Conservation (phyloP, 2,329 filamentous ascomycete species). For the Aspergillus sp. region DNA sequence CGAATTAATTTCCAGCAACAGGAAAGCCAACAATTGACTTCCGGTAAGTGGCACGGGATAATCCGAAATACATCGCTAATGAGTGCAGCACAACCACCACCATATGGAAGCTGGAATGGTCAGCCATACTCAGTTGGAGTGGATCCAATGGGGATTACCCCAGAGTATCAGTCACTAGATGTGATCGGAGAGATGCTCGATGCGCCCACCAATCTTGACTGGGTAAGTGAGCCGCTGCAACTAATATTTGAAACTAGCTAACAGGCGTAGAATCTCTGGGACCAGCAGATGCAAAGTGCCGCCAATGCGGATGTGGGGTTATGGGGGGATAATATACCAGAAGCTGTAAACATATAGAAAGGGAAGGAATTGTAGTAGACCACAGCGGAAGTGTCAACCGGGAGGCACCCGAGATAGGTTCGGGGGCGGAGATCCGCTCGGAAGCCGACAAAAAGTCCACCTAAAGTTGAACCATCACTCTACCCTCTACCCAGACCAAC, state of each 20-base stretch:
- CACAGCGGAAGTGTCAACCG: background rate
- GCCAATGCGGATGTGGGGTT: background rate
- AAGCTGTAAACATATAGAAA: background rate
- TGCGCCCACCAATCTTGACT: conserved; percentile 34
- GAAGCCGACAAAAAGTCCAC: conserved; percentile 4
- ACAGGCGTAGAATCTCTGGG: conserved; percentile 26
- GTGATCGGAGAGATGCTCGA: conserved; percentile 40
- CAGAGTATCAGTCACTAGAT: conserved; percentile 22
- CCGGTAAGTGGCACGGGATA: background rate
- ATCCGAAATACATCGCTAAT: background rate
- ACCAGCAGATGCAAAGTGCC: conserved; percentile 24
- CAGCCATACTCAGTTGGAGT: conserved; percentile 7
- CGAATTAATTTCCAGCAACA: conserved; percentile 18
- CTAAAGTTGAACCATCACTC: background rate
- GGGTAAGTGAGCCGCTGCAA: conserved; percentile 27
- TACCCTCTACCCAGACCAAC: background rate
- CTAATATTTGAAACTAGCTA: background rate
- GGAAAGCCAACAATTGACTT: background rate
- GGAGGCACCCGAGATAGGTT: background rate
- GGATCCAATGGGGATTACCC: conserved; percentile 5
- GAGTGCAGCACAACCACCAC: conserved; percentile 14
- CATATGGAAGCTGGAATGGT: conserved; percentile 17
- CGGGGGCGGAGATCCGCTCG: background rate
- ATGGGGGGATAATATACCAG: conserved; percentile 5
- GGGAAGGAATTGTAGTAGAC: background rate